Conservation (phyloP, 1,284 basidiomycete genomes). For the Ceraceosorus bombacis region DNA sequence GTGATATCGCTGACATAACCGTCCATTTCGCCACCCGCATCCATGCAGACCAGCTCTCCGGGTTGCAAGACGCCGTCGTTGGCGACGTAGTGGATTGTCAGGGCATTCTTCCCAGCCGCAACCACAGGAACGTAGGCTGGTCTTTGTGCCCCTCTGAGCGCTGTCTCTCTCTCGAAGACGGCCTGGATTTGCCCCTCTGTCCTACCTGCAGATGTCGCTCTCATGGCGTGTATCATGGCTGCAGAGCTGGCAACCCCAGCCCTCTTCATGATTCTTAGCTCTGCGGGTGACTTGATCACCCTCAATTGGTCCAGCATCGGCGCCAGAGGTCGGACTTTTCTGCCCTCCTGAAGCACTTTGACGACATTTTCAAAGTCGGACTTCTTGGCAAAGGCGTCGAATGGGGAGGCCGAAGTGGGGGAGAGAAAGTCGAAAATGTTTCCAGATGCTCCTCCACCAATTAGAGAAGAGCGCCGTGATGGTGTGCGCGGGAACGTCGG, state of each 20-base stretch:
- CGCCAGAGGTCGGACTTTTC: conserved; percentile 34
- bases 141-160: conserved; percentile 32
- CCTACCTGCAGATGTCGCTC: conserved; percentile 23
- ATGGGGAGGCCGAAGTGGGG: conserved; percentile 31
- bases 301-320: conserved; percentile 36
- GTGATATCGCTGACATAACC: conserved; percentile 56
- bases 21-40: conserved; percentile 53
- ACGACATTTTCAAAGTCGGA: conserved; percentile 43
- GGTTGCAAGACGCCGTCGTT: conserved; percentile 32
- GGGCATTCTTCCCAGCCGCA: conserved; percentile 32
- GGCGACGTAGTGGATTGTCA: conserved; percentile 22
- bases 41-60: conserved; percentile 39
- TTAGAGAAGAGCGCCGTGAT: conserved; percentile 3
- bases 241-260: conserved; percentile 34
- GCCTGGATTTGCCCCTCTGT: conserved; percentile 38
- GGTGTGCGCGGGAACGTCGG: conserved; percentile 30
- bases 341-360: conserved; percentile 36
- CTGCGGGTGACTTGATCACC: conserved; percentile 37
- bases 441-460: conserved; percentile 3
- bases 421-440: conserved; percentile 42
- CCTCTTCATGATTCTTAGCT: conserved; percentile 41
- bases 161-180: conserved; percentile 40
- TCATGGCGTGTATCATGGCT: conserved; percentile 45
- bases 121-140: conserved; percentile 47
- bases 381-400: conserved; percentile 41